These are phyloP conservation scores for Xylaria palmicola DNA, from an alignment of 495 filamentous ascomycete genomes.

Conservation along the genomic window DNA sequence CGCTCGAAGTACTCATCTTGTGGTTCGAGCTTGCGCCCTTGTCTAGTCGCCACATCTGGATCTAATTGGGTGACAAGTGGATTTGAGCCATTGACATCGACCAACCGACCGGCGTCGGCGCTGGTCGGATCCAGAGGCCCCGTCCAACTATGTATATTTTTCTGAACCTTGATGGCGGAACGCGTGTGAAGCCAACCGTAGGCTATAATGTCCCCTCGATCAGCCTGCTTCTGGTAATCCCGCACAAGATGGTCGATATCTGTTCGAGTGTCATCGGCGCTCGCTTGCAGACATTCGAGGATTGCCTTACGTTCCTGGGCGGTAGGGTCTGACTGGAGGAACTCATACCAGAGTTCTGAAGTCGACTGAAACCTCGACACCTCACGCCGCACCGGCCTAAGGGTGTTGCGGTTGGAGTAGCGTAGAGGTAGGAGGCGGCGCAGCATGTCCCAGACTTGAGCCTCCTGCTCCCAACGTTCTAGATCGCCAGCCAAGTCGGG, in stretches of 20 bases:
- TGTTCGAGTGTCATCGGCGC: constrained; percentile 58
- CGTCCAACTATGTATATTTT: constrained; percentile 67
- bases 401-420: constrained; percentile 36
- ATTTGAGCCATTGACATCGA: constrained; percentile 57
- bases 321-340: constrained; percentile 44
- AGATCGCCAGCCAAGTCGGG: constrained; percentile 35
- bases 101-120: constrained; percentile 53
- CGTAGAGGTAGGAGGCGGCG: constrained; percentile 56
- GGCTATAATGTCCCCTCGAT: constrained; percentile 64
- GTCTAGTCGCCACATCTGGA: constrained; percentile 81
- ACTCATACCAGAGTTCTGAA: constrained; percentile 45
- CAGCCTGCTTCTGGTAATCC: constrained; percentile 68
- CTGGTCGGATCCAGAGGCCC: constrained; percentile 61
- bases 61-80: constrained; percentile 85
- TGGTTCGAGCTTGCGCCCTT: constrained; percentile 67
- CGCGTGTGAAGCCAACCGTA: constrained; percentile 92
- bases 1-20: constrained; percentile 84
- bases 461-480: constrained; percentile 56
- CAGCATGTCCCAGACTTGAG: constrained; percentile 87
- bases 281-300: constrained; percentile 78
- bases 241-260: constrained; percentile 75
- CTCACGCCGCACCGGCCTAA: constrained; percentile 29
- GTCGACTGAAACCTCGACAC: constrained; percentile 32
- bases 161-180: constrained; percentile 83
- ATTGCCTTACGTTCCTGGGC: constrained; percentile 71